Evolutionary conservation across 129 eudicot genomes (phyloP).

Genomic region (Artemisia argyi): DNA sequence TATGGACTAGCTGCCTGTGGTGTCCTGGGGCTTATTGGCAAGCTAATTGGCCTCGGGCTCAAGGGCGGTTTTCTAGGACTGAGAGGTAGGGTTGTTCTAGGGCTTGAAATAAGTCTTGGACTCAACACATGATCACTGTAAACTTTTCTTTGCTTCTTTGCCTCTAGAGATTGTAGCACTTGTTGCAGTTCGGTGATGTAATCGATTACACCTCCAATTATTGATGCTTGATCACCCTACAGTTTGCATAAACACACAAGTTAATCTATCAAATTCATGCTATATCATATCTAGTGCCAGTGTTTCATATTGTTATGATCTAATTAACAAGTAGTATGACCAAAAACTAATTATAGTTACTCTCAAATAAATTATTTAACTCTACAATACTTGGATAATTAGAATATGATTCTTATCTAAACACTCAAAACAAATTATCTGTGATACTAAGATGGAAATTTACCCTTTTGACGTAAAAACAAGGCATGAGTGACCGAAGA

Average conservation of each 20-base stretch:
- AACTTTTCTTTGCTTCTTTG: conserved; percentile 84
- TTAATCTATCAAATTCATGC: background rate
- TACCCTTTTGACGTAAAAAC: conserved; percentile 90
- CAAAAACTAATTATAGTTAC: too few species aligned
- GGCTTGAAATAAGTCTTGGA: conserved; percentile 75
- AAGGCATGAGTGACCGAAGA: conserved; percentile 91
- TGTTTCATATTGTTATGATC: too few species aligned
- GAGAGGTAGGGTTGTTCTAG: conserved; percentile 56
- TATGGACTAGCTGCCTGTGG: conserved; percentile 68
- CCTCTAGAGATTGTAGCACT: conserved; percentile 83
- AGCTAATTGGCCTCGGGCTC: conserved; percentile 70
- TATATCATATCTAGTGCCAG: background rate
- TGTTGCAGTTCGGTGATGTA: conserved; percentile 91
- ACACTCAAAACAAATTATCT: too few species aligned
- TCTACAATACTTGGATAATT: too few species aligned
- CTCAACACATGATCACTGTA: conserved; percentile 66
- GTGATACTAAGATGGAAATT: too few species aligned
- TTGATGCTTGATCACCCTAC: conserved; percentile 98
- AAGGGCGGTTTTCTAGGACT: conserved; percentile 89
- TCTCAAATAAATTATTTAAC: too few species aligned
- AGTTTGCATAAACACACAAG: conserved; percentile 16
- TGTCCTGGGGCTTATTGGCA: conserved; percentile 90
- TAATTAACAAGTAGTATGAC: too few species aligned
- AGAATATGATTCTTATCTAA: too few species aligned
- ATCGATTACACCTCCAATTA: conserved; percentile 92